These are phyloP conservation scores for Mycocentrospora acerina DNA, from an alignment of 2,329 filamentous ascomycete genomes.

Conservation along the genomic window DNA sequence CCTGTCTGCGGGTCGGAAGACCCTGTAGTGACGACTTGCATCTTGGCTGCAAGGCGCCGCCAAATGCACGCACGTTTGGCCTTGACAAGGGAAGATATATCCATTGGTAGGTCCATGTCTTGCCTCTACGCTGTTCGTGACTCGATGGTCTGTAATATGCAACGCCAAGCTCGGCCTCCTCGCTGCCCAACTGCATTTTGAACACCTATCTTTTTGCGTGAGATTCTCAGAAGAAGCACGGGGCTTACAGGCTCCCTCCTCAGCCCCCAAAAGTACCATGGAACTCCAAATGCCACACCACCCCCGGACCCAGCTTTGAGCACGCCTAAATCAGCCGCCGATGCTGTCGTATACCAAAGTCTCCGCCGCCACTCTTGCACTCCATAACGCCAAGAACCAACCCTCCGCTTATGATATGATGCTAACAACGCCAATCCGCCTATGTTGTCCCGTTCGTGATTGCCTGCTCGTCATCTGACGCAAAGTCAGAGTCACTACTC, in stretches of 20 bases:
- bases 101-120: no score
- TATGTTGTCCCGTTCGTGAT: slow-evolving; percentile 18
- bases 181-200: slow-evolving; percentile 3
- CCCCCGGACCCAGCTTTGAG: slow-evolving; percentile 11
- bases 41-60: no score
- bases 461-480: slow-evolving; percentile 26
- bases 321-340: slow-evolving; percentile 7
- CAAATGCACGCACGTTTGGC: no score
- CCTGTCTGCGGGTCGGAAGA: slow-evolving; percentile 4
- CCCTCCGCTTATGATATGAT: slow-evolving; percentile 8
- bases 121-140: neutral
- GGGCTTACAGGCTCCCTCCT: slow-evolving; percentile 5
- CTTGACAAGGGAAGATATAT: no score
- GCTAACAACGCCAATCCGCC: slow-evolving; percentile 14
- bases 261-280: slow-evolving; percentile 11
- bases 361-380: slow-evolving; percentile 16
- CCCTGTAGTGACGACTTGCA: slow-evolving; percentile 14
- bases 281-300: slow-evolving; percentile 25
- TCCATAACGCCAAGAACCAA: slow-evolving; percentile 18
- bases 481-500: slow-evolving; percentile 37
- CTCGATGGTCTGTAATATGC: neutral
- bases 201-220: slow-evolving; percentile 10
- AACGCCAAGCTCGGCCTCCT: slow-evolving; percentile 1
- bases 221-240: slow-evolving; percentile 9
- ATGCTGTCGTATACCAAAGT: no score